These are phyloP conservation scores for Lathyrus oleraceus DNA, from an alignment of 306 rosid species.

Conservation along the genomic window DNA sequence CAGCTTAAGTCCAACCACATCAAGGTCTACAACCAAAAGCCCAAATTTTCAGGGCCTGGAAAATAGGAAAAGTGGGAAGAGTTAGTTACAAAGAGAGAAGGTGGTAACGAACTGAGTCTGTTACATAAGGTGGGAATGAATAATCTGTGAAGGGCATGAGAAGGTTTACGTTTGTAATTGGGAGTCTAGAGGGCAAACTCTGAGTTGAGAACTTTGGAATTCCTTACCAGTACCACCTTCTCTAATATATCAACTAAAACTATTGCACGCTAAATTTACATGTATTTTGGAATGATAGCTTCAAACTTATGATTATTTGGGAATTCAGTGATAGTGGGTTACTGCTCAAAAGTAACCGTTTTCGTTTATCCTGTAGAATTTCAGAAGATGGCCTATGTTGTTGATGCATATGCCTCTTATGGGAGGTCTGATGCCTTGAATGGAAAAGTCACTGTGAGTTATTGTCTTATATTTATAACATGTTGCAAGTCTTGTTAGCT, in stretches of 20 bases:
- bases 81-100: too few relatives aligned
- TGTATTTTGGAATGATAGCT: slow-evolving; percentile 2
- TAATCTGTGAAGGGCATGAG: not conserved
- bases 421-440: slow-evolving; percentile 65
- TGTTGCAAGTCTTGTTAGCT: slow-evolving; percentile 21
- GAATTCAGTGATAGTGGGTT: slow-evolving; percentile 16
- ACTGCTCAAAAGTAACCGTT: slow-evolving; percentile 13
- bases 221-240: not conserved
- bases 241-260: slow-evolving; percentile 13
- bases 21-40: not conserved
- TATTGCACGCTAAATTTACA: not conserved
- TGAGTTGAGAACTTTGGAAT: not conserved
- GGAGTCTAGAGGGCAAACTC: not conserved
- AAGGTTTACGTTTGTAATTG: not conserved
- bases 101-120: not conserved
- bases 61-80: too few relatives aligned
- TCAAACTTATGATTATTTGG: slow-evolving; percentile 20
- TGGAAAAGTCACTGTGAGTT: slow-evolving; percentile 69
- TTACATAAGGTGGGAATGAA: not conserved
- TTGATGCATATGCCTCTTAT: slow-evolving; percentile 61
- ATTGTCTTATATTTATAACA: slow-evolving; percentile 26
- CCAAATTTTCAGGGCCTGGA: too few relatives aligned
- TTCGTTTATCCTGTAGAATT: slow-evolving; percentile 57
- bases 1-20: not conserved
- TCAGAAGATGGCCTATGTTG: slow-evolving; percentile 48